Percentiles rank a stretch among this genome's conserved stretches.
These are phyloP conservation scores for Hypericum perforatum DNA, from an alignment of 345 rosid genomes.

Conservation along the genomic window DNA sequence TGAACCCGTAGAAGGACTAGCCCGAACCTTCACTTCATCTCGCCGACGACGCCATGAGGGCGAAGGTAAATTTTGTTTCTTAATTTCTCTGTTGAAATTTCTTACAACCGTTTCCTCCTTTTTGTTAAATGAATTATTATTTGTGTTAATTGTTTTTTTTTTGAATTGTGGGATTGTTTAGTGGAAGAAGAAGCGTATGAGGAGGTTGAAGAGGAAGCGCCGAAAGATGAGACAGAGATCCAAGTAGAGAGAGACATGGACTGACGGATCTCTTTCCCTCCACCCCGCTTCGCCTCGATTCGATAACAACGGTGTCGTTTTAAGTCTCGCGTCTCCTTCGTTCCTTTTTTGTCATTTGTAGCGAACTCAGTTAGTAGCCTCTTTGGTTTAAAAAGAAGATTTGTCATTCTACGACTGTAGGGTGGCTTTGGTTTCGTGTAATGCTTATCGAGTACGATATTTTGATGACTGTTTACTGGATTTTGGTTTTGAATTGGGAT, in stretches of 20 bases:
- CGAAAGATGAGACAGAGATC: slow-evolving; percentile 99
- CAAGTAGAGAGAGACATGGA: slow-evolving; percentile 46
- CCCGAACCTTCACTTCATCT: slow-evolving; percentile 13
- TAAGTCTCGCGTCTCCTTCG: no score
- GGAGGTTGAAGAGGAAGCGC: slow-evolving; percentile 99
- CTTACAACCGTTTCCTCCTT: neutral
- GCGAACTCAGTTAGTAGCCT: no score
- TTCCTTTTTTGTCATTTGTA: no score
- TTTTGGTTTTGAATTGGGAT: no score
- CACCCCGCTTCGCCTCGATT: neutral
- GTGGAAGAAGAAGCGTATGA: slow-evolving; percentile 99
- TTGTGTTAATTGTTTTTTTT: neutral
- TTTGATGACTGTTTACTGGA: no score
- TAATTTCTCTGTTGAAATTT: neutral
- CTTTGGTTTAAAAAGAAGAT: no score
- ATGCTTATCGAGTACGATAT: no score
- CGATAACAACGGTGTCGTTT: no score
- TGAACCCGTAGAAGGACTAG: neutral
- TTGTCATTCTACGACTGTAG: no score
- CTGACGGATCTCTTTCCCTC: neutral
- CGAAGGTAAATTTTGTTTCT: slow-evolving; percentile 41
- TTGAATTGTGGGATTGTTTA: slow-evolving; percentile 13
- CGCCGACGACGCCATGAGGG: no score
- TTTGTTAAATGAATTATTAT: neutral
- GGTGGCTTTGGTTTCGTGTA: no score